Conservation (phyloP, 2,329 filamentous ascomycete species). For the Samsoniella hepiali region DNA sequence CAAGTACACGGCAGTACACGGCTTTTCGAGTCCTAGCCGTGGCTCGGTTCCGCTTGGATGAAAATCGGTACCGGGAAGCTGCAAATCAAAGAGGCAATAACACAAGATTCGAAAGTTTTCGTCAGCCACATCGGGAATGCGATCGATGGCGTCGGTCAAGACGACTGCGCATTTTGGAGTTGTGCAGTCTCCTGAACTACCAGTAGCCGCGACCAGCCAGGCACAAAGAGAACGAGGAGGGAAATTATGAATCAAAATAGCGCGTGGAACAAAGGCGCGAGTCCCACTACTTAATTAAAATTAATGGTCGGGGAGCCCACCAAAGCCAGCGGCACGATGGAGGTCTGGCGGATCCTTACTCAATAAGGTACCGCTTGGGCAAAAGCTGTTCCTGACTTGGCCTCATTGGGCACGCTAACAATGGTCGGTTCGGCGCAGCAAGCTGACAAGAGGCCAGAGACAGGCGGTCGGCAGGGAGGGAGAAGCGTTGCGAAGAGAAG, state of each 20-base stretch:
- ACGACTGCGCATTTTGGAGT: conserved; percentile 1
- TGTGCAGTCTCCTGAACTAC: not conserved
- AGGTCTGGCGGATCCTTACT: conserved; percentile 11
- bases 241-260: conserved; percentile 12
- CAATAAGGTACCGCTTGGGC: conserved; percentile 13
- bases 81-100: not conserved
- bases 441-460: not conserved
- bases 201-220: not conserved
- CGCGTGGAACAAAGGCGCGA: conserved; percentile 3
- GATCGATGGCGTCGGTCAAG: conserved; percentile 7
- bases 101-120: not conserved
- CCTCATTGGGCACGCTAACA: conserved; percentile 11
- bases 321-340: conserved; percentile 5
- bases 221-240: not conserved
- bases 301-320: conserved; percentile 3
- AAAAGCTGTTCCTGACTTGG: conserved; percentile 18
- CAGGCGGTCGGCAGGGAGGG: not conserved
- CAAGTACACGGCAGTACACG: not conserved
- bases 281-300: conserved; percentile 8
- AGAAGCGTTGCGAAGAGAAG: not conserved
- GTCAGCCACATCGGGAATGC: conserved; percentile 7
- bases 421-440: not conserved
- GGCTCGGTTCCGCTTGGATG: not conserved
- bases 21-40: not conserved
- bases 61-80: not conserved